Conservation (phyloP, 2,329 filamentous ascomycete species). For the Chrysosphaeria jannelii region DNA sequence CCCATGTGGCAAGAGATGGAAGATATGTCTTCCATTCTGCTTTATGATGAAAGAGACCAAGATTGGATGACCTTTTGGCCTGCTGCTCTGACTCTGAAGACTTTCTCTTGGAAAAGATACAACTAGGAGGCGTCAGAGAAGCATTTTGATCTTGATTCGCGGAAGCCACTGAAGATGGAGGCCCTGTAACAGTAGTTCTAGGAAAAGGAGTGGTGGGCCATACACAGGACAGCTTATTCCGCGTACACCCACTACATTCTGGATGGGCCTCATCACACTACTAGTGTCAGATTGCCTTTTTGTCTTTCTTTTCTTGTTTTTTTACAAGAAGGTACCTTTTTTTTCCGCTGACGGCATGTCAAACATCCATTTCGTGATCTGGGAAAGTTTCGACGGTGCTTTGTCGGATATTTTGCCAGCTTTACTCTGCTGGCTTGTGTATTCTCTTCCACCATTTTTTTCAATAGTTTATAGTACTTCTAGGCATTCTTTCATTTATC, state of each 20-base stretch:
- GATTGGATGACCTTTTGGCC: conserved; percentile 2
- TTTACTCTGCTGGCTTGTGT: background rate
- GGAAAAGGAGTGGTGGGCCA: too few relatives aligned
- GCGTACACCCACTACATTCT: conserved; percentile 3
- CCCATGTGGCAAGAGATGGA: conserved; percentile 3
- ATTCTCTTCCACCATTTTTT: background rate
- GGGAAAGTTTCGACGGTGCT: conserved; percentile 5
- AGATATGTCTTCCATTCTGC: conserved; percentile 3
- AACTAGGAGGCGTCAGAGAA: too few relatives aligned
- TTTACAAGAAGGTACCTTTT: conserved; percentile 2
- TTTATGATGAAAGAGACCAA: conserved; percentile 3
- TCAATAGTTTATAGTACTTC: too few relatives aligned
- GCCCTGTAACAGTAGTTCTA: too few relatives aligned
- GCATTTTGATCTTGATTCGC: too few relatives aligned
- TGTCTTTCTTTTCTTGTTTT: background rate
- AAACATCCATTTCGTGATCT: conserved; percentile 5
- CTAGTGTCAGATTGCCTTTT: background rate
- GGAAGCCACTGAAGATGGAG: too few relatives aligned
- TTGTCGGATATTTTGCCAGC: conserved; percentile 5
- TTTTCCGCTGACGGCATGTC: conserved; percentile 5
- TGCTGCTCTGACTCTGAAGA: too few relatives aligned
- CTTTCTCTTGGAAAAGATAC: too few relatives aligned
- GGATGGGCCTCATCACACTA: conserved; percentile 5
- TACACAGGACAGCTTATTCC: conserved; percentile 4
- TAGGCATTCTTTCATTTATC: too few relatives aligned